Conservation (phyloP, 257 asterid species). For the Solanum piurae region DNA sequence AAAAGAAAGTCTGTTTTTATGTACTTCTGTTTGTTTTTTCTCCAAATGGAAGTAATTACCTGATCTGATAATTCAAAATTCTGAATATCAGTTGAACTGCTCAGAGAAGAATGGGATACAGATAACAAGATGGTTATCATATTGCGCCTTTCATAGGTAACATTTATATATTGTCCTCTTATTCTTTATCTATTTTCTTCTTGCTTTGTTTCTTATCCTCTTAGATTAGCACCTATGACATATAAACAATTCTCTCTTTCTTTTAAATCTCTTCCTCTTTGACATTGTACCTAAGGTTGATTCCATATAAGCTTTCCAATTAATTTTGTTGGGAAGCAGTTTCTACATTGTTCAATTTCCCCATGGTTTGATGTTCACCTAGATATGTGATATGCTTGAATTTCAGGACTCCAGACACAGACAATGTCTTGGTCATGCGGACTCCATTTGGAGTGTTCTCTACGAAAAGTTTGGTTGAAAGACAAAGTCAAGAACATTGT, state of each 20-base stretch:
- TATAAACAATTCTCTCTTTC: background rate
- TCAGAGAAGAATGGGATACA: conserved; percentile 65
- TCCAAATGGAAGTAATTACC: background rate
- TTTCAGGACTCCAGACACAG: conserved; percentile 67
- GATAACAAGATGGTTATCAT: conserved; percentile 68
- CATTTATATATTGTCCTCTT: conserved; percentile 1
- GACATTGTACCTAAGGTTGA: background rate
- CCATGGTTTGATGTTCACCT: conserved; percentile 3
- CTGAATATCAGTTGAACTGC: conserved; percentile 63
- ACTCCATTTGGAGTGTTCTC: conserved; percentile 63
- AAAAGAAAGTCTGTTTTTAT: background rate
- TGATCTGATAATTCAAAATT: conserved; percentile 3
- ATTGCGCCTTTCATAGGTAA: conserved; percentile 84
- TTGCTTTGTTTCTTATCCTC: background rate
- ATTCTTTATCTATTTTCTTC: background rate
- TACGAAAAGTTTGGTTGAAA: conserved; percentile 41
- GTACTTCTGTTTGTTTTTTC: background rate
- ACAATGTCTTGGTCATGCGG: conserved; percentile 64
- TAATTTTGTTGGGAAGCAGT: background rate
- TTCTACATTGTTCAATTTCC: background rate
- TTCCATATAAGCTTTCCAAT: background rate
- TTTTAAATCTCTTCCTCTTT: background rate
- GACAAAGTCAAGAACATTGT: conserved; percentile 49
- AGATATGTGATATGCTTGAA: background rate
- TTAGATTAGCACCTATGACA: background rate